phyloP scores from a whole-genome alignment of 2,329 filamentous ascomycete genomes.

The Chaetomium sp. region DNA sequence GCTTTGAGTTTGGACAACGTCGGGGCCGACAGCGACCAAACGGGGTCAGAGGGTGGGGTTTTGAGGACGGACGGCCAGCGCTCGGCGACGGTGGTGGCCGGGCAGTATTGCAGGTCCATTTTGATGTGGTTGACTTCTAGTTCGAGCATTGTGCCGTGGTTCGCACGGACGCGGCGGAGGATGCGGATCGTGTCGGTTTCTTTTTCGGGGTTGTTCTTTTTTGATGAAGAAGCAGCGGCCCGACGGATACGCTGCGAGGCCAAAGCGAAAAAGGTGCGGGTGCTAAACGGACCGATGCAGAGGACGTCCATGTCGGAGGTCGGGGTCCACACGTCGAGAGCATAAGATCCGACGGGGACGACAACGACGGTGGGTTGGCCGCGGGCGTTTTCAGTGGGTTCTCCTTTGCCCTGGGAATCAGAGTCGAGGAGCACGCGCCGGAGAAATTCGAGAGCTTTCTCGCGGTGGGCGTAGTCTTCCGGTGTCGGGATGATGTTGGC shows the following conservation, averaged over 20 bases:
- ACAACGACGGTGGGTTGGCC: slow-evolving; percentile 39
- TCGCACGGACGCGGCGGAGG: slow-evolving; percentile 51
- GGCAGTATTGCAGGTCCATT: slow-evolving; percentile 62
- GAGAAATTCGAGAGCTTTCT: slow-evolving; percentile 41
- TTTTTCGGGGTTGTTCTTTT: no score
- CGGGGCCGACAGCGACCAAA: slow-evolving; percentile 50
- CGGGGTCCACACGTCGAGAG: slow-evolving; percentile 54
- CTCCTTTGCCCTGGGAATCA: not conserved
- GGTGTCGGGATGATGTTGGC: slow-evolving; percentile 41
- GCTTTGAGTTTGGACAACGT: slow-evolving; percentile 58
- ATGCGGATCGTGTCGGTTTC: slow-evolving; percentile 38
- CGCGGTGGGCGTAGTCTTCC: slow-evolving; percentile 36
- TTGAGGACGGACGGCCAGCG: slow-evolving; percentile 43
- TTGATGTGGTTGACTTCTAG: slow-evolving; percentile 51
- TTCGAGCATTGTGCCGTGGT: slow-evolving; percentile 58
- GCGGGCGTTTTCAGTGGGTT: not conserved
- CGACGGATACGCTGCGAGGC: slow-evolving; percentile 48
- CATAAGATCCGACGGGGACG: slow-evolving; percentile 60
- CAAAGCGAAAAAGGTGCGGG: slow-evolving; percentile 55
- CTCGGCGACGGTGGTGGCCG: slow-evolving; percentile 49
- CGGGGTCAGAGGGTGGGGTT: slow-evolving; percentile 43
- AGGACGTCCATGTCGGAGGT: slow-evolving; percentile 60
- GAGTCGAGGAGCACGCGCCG: slow-evolving; percentile 35
- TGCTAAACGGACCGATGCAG: slow-evolving; percentile 55
- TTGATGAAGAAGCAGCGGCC: slow-evolving; percentile 26